Percentiles rank a stretch among this genome's conserved stretches.
Conservation (phyloP, 306 rosid species). For the Pterocarpus macrocarpus region DNA sequence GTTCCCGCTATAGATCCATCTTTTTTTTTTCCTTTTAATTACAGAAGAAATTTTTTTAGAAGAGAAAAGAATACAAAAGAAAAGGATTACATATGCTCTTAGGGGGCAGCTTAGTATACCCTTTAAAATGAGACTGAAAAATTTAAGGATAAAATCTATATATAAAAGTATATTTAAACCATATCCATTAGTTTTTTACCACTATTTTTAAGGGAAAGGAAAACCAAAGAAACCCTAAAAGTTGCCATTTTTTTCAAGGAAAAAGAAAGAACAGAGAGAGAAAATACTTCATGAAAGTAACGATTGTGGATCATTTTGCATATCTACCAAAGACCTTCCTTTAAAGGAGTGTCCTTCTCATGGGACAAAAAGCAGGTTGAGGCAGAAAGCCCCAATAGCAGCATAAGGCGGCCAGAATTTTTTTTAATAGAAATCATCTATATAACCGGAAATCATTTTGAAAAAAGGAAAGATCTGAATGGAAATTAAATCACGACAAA, state of each 20-base stretch:
- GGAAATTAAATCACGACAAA: background rate
- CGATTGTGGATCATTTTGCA: background rate
- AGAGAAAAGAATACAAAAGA: background rate
- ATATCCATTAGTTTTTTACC: background rate
- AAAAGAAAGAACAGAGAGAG: background rate
- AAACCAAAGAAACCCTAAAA: background rate
- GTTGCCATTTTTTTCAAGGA: too few relatives aligned
- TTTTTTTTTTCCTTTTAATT: background rate
- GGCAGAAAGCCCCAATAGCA: background rate
- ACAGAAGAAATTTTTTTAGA: too few relatives aligned
- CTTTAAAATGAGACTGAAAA: background rate
- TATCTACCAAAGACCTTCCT: background rate
- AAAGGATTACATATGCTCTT: background rate
- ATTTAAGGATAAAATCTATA: background rate
- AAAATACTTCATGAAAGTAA: background rate
- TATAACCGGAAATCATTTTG: background rate
- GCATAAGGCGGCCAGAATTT: background rate
- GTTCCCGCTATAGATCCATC: background rate
- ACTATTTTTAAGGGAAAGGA: background rate
- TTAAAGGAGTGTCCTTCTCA: too few relatives aligned
- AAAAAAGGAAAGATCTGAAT: background rate
- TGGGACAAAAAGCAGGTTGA: background rate
- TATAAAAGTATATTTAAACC: background rate
- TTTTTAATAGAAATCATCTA: background rate
- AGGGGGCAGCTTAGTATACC: background rate